Base-by-base conservation (phyloP, 345 rosid genomes). In the Cardamine resedifolia region DNA sequence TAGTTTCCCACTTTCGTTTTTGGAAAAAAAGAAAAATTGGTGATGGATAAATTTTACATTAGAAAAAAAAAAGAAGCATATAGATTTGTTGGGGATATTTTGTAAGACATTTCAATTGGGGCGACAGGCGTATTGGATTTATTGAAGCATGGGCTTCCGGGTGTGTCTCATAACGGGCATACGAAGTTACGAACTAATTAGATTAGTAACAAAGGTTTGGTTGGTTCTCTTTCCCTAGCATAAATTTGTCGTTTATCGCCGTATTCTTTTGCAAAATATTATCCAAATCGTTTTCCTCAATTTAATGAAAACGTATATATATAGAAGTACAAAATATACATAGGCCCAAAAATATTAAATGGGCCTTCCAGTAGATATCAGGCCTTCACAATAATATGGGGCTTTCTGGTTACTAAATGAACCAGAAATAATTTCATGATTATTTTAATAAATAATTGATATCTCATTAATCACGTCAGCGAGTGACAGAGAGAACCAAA, bases 161-260 rank as follows among this genome's bases (percentile, higher is more conserved):
- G 28, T 18, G 36, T 38, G 61, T 51, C 44, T 51, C 33, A 21
- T 16, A 28, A 61, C 15, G 24, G 6, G 30, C 34, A 39, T 31
- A 39, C 30, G 53, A 50, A 62, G 27, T 43, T 31, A 39, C 30
- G 53, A 50, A 62, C 38, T 43, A 67, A n/a, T 31, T 57, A 57
- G 50, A 34, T 59, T 60, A 27, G 12, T 20, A 39, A 51, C 33
- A 28, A 28, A 39, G 10, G 31, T 44, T 44, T 72, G 19, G 24
- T 41, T 55, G 19, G 33, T 39, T 53, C 36, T 43, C 18, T 62
- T 28, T 27, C 28, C 45, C n/a, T 50, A 19, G 20, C 41, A 8
- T 27, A 28, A 21, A 3, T 43, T 53, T 72, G 62, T 72, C 45
- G 69, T 64, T 41, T 44, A 10, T 53, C 38, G 16, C 47, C 63